Conservation (phyloP, 805 yeast species). For the Cyberlindnera mrakii region DNA sequence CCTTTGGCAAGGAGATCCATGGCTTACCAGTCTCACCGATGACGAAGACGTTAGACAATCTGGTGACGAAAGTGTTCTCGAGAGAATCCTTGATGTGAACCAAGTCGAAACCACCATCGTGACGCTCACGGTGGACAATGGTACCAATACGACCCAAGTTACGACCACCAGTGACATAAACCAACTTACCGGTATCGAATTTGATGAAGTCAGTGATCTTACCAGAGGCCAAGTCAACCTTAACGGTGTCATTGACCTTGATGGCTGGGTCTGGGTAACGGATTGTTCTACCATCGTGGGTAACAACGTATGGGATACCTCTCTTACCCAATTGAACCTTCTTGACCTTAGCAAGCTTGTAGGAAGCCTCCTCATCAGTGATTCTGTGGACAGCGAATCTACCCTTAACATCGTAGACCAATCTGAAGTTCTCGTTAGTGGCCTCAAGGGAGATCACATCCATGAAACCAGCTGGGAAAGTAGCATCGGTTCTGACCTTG, state of each 20-base stretch:
- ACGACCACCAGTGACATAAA: slow-evolving; percentile 96
- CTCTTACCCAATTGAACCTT: slow-evolving; percentile 97
- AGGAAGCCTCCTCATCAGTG: slow-evolving; percentile 96
- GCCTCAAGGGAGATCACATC: slow-evolving; percentile 96
- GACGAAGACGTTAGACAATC: slow-evolving; percentile 88
- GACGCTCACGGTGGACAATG: slow-evolving; percentile 93
- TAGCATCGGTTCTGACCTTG: slow-evolving; percentile 98
- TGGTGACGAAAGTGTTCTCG: slow-evolving; percentile 93
- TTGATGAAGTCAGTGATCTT: slow-evolving; percentile 85
- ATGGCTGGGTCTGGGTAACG: slow-evolving; percentile 98
- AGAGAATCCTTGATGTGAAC: slow-evolving; percentile 94
- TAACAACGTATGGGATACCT: slow-evolving; percentile 96
- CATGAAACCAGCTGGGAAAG: slow-evolving; percentile 99
- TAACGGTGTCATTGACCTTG: slow-evolving; percentile 97
- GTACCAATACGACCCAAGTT: slow-evolving; percentile 98
- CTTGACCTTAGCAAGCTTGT: slow-evolving; percentile 98
- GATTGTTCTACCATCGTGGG: slow-evolving; percentile 99
- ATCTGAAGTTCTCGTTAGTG: slow-evolving; percentile 99
- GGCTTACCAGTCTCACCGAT: slow-evolving; percentile 96
- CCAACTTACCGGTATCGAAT: slow-evolving; percentile 89
- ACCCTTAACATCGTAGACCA: slow-evolving; percentile 97
- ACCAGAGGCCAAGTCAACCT: slow-evolving; percentile 94
- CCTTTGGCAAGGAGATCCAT: slow-evolving; percentile 93
- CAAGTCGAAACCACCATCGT: slow-evolving; percentile 97
- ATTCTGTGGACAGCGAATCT: slow-evolving; percentile 99